A percentile compares a stretch with the other conserved stretches of the same genome.
phyloP scores from a whole-genome alignment of 305 asterid genomes.

The Euphrasia arctica region DNA sequence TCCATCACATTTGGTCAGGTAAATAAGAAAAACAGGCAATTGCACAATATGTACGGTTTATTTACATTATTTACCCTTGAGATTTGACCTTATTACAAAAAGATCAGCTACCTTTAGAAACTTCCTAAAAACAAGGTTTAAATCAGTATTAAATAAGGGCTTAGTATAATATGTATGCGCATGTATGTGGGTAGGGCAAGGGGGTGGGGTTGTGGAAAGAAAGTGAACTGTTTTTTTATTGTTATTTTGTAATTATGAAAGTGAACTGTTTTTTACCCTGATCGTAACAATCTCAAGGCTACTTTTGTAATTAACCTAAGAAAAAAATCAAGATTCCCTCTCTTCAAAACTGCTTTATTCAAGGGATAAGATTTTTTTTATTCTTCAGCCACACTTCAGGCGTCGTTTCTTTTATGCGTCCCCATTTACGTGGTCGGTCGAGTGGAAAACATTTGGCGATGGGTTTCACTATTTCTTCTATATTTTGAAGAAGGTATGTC shows the following conservation, averaged over 20 bases:
- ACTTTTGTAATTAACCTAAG: neutral
- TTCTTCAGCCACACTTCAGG: conserved; percentile 89
- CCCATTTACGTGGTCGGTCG: conserved; percentile 78
- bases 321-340: too few relatives aligned
- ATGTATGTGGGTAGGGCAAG: too few relatives aligned
- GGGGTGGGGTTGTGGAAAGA: too few relatives aligned
- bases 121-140: too few relatives aligned
- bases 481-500: conserved; percentile 72
- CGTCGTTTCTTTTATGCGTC: conserved; percentile 68
- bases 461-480: conserved; percentile 94
- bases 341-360: neutral
- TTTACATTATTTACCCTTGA: neutral
- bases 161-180: too few relatives aligned
- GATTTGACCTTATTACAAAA: neutral
- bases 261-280: too few relatives aligned
- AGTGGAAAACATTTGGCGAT: conserved; percentile 87
- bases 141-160: too few relatives aligned
- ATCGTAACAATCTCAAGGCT: neutral
- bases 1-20: conserved; percentile 98
- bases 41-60: neutral
- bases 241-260: too few relatives aligned
- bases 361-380: conserved; percentile 2
- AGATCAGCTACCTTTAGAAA: too few relatives aligned
- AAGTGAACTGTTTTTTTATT: too few relatives aligned
- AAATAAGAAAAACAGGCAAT: neutral